A percentile compares a stretch with the other conserved stretches of the same genome.
Conservation (phyloP, 352 stramenopile genomes). For the Globisporangium radiosum region DNA sequence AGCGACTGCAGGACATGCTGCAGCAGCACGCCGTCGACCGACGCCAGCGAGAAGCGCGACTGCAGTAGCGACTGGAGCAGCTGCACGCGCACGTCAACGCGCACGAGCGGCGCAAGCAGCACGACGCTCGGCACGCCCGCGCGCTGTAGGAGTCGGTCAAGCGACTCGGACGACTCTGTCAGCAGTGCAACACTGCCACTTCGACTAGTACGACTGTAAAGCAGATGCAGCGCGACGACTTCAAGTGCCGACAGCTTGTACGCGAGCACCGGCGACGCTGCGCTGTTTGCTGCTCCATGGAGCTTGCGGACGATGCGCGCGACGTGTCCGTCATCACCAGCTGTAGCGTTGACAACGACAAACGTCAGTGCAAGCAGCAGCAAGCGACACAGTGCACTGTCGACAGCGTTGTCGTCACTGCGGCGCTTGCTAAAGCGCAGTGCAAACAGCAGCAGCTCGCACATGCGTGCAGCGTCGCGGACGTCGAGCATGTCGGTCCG, state of each 20-base stretch:
- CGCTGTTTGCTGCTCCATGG: slow-evolving; percentile 9
- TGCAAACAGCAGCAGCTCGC: slow-evolving; percentile 45
- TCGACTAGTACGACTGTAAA: slow-evolving; percentile 1
- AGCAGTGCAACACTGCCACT: no score
- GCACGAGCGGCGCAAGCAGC: slow-evolving; percentile 11
- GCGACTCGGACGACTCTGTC: neutral
- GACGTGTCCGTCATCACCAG: slow-evolving; percentile 8
- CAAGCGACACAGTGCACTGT: slow-evolving; percentile 24
- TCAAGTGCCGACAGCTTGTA: slow-evolving; percentile 30
- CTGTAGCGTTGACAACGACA: slow-evolving; percentile 15
- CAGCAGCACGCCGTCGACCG: slow-evolving; percentile 25
- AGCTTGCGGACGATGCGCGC: slow-evolving; percentile 36
- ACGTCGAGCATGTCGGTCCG: slow-evolving; percentile 6
- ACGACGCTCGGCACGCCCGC: slow-evolving; percentile 8
- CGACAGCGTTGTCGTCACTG: neutral
- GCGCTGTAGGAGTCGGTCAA: slow-evolving; percentile 1
- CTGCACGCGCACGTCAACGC: slow-evolving; percentile 8
- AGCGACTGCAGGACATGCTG: slow-evolving; percentile 28
- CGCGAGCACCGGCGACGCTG: slow-evolving; percentile 4
- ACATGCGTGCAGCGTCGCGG: slow-evolving; percentile 28
- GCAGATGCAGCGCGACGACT: slow-evolving; percentile 9
- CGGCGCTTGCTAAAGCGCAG: slow-evolving; percentile 14
- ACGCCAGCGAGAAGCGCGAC: neutral
- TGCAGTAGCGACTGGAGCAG: slow-evolving; percentile 10
- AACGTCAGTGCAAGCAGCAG: slow-evolving; percentile 28